Evolutionary conservation across 129 eudicot genomes (phyloP), one percentile per base, ranked within the genome.

Genomic region (Cynara cardunculus): DNA sequence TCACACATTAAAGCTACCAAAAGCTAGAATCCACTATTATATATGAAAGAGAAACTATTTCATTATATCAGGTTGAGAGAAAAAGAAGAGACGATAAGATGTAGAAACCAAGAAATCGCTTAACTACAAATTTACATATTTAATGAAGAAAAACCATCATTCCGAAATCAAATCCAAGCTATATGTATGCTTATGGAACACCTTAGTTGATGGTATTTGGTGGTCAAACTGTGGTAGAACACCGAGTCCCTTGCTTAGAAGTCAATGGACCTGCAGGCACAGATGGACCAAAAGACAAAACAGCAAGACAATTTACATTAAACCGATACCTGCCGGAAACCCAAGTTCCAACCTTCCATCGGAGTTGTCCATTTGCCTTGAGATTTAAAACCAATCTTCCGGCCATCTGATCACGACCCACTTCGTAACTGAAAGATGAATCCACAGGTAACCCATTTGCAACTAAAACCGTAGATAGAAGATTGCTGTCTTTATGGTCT

Each of bases 271-370:
- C 91, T 71, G 94, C 85, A 69, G 91, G 90, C 28, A 72, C 81
- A 53, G 88, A 75, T 79, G 88, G 73, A 64, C 92, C 91, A 53
- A 91, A 84, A 30, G 89, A 89, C 85, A 93, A 84, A 53, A 91
- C 56, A 16, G 90, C 82, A 34, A 93, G 85, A 56, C 98, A 93
- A 22, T 80, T 91, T n/a, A 91, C 94, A 11, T 83, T 82, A 25
- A 91, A 83, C 84, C 92, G 73, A 41, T 91, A 93, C 79, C 78
- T 84, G 0, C 98, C 93, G 1, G 98, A 86, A 46, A 89, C 97
- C 96, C 96, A 93, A 74, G 83, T 89, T 56, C 92, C 91, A 13
- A 93, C 87, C 77, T 88, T 93, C 98, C 98, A 93, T 71, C 94
- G 76, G 1, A 93, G 85, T 75, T 71, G 69, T 76, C 98, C 98